A percentile compares a stretch with the other conserved stretches of the same genome.
These are phyloP conservation scores for Fusarium ambrosium DNA, from an alignment of 2,329 filamentous ascomycete species.

Conservation along the genomic window DNA sequence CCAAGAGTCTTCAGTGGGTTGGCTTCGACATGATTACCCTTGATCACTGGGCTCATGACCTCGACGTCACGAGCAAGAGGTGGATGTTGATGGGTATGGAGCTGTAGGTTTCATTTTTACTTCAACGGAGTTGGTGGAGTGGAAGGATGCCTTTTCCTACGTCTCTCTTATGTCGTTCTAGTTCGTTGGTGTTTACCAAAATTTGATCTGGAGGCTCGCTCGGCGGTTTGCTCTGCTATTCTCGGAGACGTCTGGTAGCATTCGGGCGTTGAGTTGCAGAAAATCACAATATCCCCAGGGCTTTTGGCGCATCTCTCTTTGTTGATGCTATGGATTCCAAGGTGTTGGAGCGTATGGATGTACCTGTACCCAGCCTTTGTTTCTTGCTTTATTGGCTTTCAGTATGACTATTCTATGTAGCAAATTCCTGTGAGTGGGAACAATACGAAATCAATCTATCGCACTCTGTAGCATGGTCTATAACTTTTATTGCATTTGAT, in stretches of 20 bases:
- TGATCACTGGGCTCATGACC: conserved; percentile 76
- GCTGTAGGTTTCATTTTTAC: conserved; percentile 67
- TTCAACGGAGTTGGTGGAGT: conserved; percentile 38
- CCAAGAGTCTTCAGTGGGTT: conserved; percentile 92
- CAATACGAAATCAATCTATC: conserved; percentile 26
- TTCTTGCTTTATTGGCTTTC: conserved; percentile 9
- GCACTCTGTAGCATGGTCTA: conserved; percentile 5
- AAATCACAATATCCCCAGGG: conserved; percentile 21
- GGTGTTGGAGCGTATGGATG: conserved; percentile 35
- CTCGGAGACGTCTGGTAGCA: conserved; percentile 29
- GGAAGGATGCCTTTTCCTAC: conserved; percentile 36
- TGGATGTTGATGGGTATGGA: conserved; percentile 95
- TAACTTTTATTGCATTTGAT: conserved; percentile 17
- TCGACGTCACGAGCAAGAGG: conserved; percentile 77
- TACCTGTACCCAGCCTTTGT: conserved; percentile 11
- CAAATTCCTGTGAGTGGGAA: conserved; percentile 25
- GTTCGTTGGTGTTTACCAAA: conserved; percentile 37
- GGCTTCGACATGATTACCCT: conserved; percentile 88
- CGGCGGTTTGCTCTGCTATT: conserved; percentile 29
- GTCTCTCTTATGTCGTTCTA: conserved; percentile 29
- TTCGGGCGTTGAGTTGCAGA: conserved; percentile 40
- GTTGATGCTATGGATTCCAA: conserved; percentile 14
- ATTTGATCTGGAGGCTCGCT: conserved; percentile 25
- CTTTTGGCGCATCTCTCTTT: conserved; percentile 34
- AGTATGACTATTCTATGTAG: conserved; percentile 16